A percentile compares a stretch with the other conserved stretches of the same genome.
phyloP scores from a whole-genome alignment of 2,329 filamentous ascomycete species.

The Phialocephala sp. region DNA sequence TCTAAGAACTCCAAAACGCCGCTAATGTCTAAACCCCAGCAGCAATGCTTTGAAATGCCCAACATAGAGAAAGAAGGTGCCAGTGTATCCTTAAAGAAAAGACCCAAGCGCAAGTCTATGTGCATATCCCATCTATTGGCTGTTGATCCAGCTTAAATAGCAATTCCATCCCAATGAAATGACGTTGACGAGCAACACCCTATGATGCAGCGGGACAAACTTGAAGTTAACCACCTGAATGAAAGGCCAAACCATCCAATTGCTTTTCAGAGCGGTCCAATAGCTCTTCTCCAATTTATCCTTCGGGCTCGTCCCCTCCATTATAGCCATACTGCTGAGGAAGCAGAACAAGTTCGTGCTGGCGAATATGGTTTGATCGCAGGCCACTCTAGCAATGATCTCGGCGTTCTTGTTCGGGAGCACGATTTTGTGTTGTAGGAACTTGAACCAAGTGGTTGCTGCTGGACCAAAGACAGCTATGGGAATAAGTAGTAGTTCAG shows the following conservation, averaged over 20 bases:
- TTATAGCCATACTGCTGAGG: constrained; percentile 69
- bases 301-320: constrained; percentile 64
- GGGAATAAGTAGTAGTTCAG: constrained; percentile 12
- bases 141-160: constrained; percentile 44
- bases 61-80: not conserved
- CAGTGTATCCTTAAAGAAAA: not conserved
- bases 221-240: constrained; percentile 75
- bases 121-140: constrained; percentile 10
- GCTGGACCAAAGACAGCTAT: constrained; percentile 71
- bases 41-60: not conserved
- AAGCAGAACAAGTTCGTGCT: constrained; percentile 68
- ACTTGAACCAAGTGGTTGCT: constrained; percentile 72
- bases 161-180: constrained; percentile 63
- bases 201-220: constrained; percentile 69
- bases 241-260: constrained; percentile 72
- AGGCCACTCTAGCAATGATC: constrained; percentile 65
- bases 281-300: constrained; percentile 68
- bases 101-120: constrained; percentile 1
- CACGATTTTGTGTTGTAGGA: constrained; percentile 67
- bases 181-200: constrained; percentile 74
- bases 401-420: constrained; percentile 61
- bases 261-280: constrained; percentile 65
- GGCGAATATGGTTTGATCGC: constrained; percentile 71
- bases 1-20: constrained; percentile 20
- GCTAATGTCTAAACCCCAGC: constrained; percentile 4